Percentiles rank a stretch among this genome's conserved stretches.
Conservation (phyloP, 78 protist genomes). For the Dictyostelium capitatum region DNA sequence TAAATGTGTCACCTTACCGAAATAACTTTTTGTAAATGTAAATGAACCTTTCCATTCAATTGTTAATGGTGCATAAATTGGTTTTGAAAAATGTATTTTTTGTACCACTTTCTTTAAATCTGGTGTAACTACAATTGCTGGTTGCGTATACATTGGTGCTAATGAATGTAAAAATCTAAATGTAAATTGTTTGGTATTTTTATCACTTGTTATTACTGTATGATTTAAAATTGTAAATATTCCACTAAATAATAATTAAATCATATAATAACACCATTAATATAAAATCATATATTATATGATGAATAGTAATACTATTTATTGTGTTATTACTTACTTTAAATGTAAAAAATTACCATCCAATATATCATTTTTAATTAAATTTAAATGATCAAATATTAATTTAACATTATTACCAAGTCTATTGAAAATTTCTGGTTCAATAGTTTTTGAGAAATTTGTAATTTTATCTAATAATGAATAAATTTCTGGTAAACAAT, state of each 20-base stretch:
- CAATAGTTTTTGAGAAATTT: constrained; percentile 4
- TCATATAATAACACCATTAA: too few species aligned
- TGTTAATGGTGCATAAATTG: constrained; percentile 16
- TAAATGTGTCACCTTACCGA: constrained; percentile 43
- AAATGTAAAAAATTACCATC: constrained; percentile 19
- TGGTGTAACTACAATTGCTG: constrained; percentile 13
- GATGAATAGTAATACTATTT: too few species aligned
- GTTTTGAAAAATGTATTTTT: constrained; percentile 44
- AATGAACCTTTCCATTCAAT: constrained; percentile 66
- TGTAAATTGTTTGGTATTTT: constrained; percentile 47
- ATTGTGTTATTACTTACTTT: constrained; percentile 26
- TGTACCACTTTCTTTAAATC: constrained; percentile 15
- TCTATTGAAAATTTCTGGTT: constrained; percentile 46
- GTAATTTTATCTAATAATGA: constrained; percentile 24
- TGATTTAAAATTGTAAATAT: constrained; percentile 42
- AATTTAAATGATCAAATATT: constrained; percentile 58
- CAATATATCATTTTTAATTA: constrained; percentile 51
- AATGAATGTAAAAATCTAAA: constrained; percentile 52
- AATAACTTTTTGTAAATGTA: constrained; percentile 36
- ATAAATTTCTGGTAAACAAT: constrained; percentile 24
- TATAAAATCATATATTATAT: too few species aligned
- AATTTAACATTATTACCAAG: constrained; percentile 51
- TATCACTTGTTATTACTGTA: constrained; percentile 29
- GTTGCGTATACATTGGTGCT: constrained; percentile 31
- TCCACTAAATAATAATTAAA: too few species aligned